Conservation (phyloP, 306 rosid genomes). For the Lathyrus aphaca region DNA sequence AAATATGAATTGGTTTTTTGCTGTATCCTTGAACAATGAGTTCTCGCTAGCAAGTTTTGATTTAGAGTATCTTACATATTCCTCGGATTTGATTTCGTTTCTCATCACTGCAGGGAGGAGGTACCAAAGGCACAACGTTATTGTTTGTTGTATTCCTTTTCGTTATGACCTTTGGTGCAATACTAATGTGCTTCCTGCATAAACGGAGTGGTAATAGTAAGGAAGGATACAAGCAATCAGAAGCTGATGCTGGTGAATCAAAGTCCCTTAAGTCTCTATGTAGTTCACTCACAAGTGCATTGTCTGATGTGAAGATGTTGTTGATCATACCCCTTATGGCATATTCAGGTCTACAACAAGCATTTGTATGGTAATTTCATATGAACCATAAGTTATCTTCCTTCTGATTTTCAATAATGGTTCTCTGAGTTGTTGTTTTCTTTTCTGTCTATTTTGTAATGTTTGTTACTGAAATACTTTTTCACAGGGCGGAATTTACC, state of each 20-base stretch:
- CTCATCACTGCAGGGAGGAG: slow-evolving; percentile 65
- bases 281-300: slow-evolving; percentile 59
- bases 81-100: slow-evolving; percentile 32
- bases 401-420: slow-evolving; percentile 26
- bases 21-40: slow-evolving; percentile 19
- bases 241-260: slow-evolving; percentile 44
- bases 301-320: slow-evolving; percentile 71
- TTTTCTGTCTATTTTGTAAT: slow-evolving; percentile 23
- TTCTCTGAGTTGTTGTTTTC: slow-evolving; percentile 28
- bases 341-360: slow-evolving; percentile 94
- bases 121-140: slow-evolving; percentile 61
- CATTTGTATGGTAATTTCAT: slow-evolving; percentile 89
- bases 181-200: slow-evolving; percentile 77
- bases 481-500: slow-evolving; percentile 83
- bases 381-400: slow-evolving; percentile 35
- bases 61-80: slow-evolving; percentile 22
- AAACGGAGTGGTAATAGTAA: slow-evolving; percentile 52
- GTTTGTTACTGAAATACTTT: slow-evolving; percentile 28
- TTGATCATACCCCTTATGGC: slow-evolving; percentile 86
- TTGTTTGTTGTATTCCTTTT: slow-evolving; percentile 80
- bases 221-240: slow-evolving; percentile 45
- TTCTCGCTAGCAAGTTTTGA: slow-evolving; percentile 25
- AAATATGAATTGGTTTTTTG: slow-evolving; percentile 33
- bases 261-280: slow-evolving; percentile 58
- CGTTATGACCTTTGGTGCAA: slow-evolving; percentile 70